Evolutionary conservation across 768 basidiomycete species (phyloP), one percentile per base, ranked within the genome.

Genomic region (Suillus americanus): DNA sequence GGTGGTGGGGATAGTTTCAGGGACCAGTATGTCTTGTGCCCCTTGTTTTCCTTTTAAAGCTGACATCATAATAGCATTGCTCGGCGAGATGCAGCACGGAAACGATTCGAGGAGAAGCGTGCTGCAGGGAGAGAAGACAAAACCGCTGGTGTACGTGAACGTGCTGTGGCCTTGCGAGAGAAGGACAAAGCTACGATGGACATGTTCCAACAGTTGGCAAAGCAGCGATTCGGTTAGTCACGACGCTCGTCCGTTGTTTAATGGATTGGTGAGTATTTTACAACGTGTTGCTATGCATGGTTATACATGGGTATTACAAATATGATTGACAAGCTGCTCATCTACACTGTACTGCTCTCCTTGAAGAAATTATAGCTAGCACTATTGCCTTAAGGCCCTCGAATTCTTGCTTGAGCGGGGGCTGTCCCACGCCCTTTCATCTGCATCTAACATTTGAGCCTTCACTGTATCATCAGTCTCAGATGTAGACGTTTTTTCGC

Each of bases 111-210:
- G 62, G 86, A 88, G 63, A 88, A 85, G 72, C 76, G 75, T 64
- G 66, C 43, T 40, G 53, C 66, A 1, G 20, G 55, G 7, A 76
- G 76, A 60, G 87, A 85, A 55, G 89, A 89, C 46, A 85, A 82
- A 62, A 70, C 72, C 5, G 79, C 81, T 33, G 83, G 76, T 1
- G 72, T 80, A 14, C 83, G 86, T 48, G 93, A 95, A 72, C 85
- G 90, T 62, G 81, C 84, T 0, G 80, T 71, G 28, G 87, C 84
- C 6, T 80, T 87, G 64, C 87, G 84, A 69, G 88, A 90, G 72
- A 95, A 92, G 72, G 95, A 97, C 71, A 89, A 88, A 74, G 91
- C 88, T 20, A 97, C 94, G 0, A 98, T 98, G 94, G 94, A 94
- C 64, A 96, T 95, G 94, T 95, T 97, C 77, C 92, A 92, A 77